Evolutionary conservation across 371 early-diverging fungal genomes (phyloP), one percentile per base, ranked within the genome.

Genomic region (Mortierella sp.): DNA sequence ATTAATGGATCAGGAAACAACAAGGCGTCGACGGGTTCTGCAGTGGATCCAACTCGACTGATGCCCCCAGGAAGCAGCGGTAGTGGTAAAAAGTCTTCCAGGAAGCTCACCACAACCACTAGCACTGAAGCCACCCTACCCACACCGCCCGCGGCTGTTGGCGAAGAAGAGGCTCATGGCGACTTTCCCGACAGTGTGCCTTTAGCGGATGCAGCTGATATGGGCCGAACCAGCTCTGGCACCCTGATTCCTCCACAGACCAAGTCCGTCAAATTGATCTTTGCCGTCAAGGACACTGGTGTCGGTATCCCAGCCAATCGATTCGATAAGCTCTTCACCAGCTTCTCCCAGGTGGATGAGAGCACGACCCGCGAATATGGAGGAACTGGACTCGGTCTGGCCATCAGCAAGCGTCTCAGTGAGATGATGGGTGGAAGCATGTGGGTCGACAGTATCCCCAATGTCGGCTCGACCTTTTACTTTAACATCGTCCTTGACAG

Each of bases 251-350:
- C 61, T 21, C 78, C 75, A 21, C 54, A 71, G 28, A 73, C 83
- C 51, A 83, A 76, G 61, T 78, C 85, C 3, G 76, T 85, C 31
- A 69, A 74, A 48, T 48, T 90, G 50, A 34, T 88, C 31, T 83
- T 92, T 73, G 83, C 89, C 13, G 93, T 94, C 19, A 82, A 74
- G 72, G 94, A 94, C 76, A 90, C 93, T 0, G 94, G 94, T 37
- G 92, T 93, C 67, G 93, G 94, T 26, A 93, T 94, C 70, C 91
- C 93, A 0, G 64, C 76, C 8, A 88, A 90, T 40, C 90, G 91
- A 57, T 77, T 80, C 13, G 82, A 79, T 69, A 89, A 87, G 57
- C 89, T 94, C 0, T 94, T 94, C 74, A 84, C 91, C 37, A 90
- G 91, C 13, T 94, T 93, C 74, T 88, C 91, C 2, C 93, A 93